Evolutionary conservation across 2,329 filamentous ascomycete species (phyloP).

Genomic region (Colletotrichum sp.): DNA sequence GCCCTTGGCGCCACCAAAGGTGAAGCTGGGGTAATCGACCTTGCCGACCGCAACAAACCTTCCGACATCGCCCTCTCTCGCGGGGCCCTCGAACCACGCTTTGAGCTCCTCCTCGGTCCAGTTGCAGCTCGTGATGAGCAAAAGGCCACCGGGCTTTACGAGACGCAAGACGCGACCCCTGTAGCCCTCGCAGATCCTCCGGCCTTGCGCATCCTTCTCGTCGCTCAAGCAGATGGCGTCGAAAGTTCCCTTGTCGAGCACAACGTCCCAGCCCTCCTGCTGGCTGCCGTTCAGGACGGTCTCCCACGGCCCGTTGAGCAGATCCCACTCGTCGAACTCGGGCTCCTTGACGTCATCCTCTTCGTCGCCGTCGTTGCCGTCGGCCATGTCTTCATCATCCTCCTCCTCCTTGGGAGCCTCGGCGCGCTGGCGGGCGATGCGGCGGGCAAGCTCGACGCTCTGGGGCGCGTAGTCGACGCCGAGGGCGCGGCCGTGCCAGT

Average conservation of each 20-base stretch:
- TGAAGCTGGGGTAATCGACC: slow-evolving; percentile 84
- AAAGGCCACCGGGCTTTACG: slow-evolving; percentile 71
- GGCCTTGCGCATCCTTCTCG: slow-evolving; percentile 55
- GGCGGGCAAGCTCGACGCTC: slow-evolving; percentile 75
- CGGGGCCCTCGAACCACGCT: slow-evolving; percentile 71
- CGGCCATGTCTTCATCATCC: slow-evolving; percentile 20
- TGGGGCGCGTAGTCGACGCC: slow-evolving; percentile 86
- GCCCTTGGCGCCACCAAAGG: slow-evolving; percentile 86
- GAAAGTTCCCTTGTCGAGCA: slow-evolving; percentile 98
- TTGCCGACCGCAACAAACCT: slow-evolving; percentile 66
- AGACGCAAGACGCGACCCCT: slow-evolving; percentile 69
- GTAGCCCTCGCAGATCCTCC: slow-evolving; percentile 77
- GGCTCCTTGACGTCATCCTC: slow-evolving; percentile 28
- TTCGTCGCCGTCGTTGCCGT: slow-evolving; percentile 26
- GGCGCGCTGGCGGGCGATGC: slow-evolving; percentile 51
- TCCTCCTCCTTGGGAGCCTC: neutral
- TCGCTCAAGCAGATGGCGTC: slow-evolving; percentile 85
- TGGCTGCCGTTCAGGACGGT: slow-evolving; percentile 35
- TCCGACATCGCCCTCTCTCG: slow-evolving; percentile 30
- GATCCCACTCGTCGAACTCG: slow-evolving; percentile 64
- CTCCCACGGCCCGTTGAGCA: slow-evolving; percentile 50
- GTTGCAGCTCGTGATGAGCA: slow-evolving; percentile 95
- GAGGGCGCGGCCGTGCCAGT: slow-evolving; percentile 72
- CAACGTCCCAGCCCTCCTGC: slow-evolving; percentile 76
- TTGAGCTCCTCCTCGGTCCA: slow-evolving; percentile 92